Conservation (phyloP, 1,284 basidiomycete genomes). For the Retiboletus flavoniger region DNA sequence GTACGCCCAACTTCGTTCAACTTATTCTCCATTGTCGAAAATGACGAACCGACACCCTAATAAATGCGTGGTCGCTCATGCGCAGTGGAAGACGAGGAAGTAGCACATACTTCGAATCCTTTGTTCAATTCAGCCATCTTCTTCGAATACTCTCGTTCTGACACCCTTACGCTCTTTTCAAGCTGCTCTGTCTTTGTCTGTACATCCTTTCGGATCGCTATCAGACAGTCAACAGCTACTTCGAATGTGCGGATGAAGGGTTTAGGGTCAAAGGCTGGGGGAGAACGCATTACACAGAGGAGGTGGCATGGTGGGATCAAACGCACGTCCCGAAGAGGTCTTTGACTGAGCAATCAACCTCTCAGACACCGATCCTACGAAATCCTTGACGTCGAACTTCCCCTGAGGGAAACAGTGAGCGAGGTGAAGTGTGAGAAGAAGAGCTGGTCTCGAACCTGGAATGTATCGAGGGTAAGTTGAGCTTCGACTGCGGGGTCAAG, state of each 20-base stretch:
- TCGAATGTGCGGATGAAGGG: conserved; percentile 94
- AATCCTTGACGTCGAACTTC: conserved; percentile 91
- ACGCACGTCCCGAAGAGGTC: conserved; percentile 78
- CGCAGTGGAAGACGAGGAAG: neutral
- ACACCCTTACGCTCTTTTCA: conserved; percentile 86
- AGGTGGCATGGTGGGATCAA: neutral
- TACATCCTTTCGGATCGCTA: conserved; percentile 83
- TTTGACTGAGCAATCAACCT: conserved; percentile 84
- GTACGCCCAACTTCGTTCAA: conserved; percentile 95
- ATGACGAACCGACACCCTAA: conserved; percentile 80
- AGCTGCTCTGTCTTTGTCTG: conserved; percentile 86
- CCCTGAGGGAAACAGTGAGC: conserved; percentile 47
- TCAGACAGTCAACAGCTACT: conserved; percentile 82
- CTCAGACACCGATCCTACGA: conserved; percentile 83
- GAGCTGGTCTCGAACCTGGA: conserved; percentile 48
- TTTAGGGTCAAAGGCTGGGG: conserved; percentile 85
- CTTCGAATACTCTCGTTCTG: conserved; percentile 92
- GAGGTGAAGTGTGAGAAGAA: neutral
- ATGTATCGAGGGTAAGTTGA: conserved; percentile 64
- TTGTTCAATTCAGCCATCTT: conserved; percentile 90
- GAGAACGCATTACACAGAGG: conserved; percentile 8
- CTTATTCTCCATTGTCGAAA: conserved; percentile 79
- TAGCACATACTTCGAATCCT: conserved; percentile 78
- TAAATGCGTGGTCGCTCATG: conserved; percentile 7
- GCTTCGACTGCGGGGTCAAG: conserved; percentile 59